Evolutionary conservation across 257 asterid genomes (phyloP), one percentile per base, ranked within the genome.

Genomic region (Przewalskia tangutica): DNA sequence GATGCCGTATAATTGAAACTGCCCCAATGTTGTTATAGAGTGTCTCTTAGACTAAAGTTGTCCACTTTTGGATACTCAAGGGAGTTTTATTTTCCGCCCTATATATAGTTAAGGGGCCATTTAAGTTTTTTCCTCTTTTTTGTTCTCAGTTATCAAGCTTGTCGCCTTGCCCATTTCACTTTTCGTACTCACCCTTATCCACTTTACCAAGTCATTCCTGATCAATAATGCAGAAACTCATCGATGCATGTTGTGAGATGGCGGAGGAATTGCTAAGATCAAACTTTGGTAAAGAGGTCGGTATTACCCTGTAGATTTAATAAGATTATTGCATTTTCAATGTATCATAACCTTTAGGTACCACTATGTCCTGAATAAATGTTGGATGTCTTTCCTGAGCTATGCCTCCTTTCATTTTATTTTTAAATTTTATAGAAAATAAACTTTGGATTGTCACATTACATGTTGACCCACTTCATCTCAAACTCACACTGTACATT

Each of bases 281-380:
- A 7, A 91, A 91, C 71, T 89, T 86, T 66, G 99, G 99, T 77
- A 93, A 92, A 86, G 98, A 95, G 53, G 88, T 95, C 85, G 98
- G 98, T 95, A 85, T 65, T 73, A 20, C 11, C 79, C 18, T 71
- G 79, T 46, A 18, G 38, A 18, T 71, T 34, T 11, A 46, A 20
- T 46, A 46, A 53, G 62, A 3, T 4, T 40, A 44, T 27, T 40
- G 53, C 73, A 7, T 46, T 71, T 27, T 40, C n/a, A 12, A 10
- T 71, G 59, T 46, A 20, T 46, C 32, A 20, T 71, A 42, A 44
- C 38, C 77, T 70, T 70, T 71, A 46, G n/a, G 27, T 23, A 23
- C 40, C 3, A 20, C 58, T 18, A 3, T 3, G 42, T 71, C 40
- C 40, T 20, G 79, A 46, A 71, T 20, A 68, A 42, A 46, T 71